Percentiles rank a stretch among this genome's conserved stretches.
Conservation (phyloP, 2,329 filamentous ascomycete genomes). For the Cordyceps pruinosa region DNA sequence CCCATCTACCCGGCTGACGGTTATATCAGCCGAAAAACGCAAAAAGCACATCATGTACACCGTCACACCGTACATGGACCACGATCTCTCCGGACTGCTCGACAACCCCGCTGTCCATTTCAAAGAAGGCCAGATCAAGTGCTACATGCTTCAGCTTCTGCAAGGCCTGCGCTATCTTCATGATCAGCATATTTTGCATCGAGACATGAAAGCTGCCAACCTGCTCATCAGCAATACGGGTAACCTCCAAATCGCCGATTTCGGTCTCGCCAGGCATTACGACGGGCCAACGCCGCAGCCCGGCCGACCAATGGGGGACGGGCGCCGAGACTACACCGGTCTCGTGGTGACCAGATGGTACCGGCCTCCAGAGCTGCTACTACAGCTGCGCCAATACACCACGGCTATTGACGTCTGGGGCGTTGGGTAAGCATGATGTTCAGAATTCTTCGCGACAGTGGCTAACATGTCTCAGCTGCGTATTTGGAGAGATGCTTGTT, state of each 20-base stretch:
- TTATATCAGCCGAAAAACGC: slow-evolving; percentile 58
- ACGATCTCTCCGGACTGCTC: slow-evolving; percentile 92
- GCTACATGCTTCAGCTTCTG: slow-evolving; percentile 90
- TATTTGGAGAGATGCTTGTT: slow-evolving; percentile 96
- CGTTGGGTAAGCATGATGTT: slow-evolving; percentile 61
- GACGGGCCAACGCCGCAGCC: slow-evolving; percentile 73
- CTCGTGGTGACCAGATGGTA: slow-evolving; percentile 97
- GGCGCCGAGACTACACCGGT: slow-evolving; percentile 87
- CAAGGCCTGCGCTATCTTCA: slow-evolving; percentile 88
- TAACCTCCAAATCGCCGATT: slow-evolving; percentile 93
- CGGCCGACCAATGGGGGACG: slow-evolving; percentile 75
- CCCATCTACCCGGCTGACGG: background rate
- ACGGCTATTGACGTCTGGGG: slow-evolving; percentile 98
- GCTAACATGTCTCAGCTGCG: slow-evolving; percentile 56
- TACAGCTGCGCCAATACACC: slow-evolving; percentile 88
- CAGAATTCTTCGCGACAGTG: background rate
- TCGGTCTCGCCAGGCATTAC: slow-evolving; percentile 88
- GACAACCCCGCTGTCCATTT: slow-evolving; percentile 90
- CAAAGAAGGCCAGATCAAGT: slow-evolving; percentile 89
- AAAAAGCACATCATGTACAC: slow-evolving; percentile 92
- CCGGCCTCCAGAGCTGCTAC: slow-evolving; percentile 81
- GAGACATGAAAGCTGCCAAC: slow-evolving; percentile 99
- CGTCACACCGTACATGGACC: slow-evolving; percentile 98
- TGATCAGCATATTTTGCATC: slow-evolving; percentile 81
- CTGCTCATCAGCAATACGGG: slow-evolving; percentile 92